phyloP scores from a whole-genome alignment of 2,329 filamentous ascomycete species.

The Ophiostoma quercus region DNA sequence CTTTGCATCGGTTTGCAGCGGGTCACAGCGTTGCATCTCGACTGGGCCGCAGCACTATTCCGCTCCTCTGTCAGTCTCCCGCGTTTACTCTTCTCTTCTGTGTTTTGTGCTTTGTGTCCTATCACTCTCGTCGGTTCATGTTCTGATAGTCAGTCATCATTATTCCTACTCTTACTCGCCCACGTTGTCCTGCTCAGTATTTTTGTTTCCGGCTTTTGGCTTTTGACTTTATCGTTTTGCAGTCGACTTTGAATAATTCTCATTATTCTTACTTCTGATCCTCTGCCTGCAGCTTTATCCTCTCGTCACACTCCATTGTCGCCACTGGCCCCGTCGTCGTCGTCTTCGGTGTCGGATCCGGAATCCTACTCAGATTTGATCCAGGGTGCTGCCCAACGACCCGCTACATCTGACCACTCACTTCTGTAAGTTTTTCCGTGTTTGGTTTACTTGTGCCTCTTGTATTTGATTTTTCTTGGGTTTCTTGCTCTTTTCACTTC shows the following conservation, averaged over 20 bases:
- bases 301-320: neutral
- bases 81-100: neutral
- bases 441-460: too few relatives aligned
- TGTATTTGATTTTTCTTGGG: too few relatives aligned
- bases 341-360: neutral
- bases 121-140: too few relatives aligned
- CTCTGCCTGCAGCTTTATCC: neutral
- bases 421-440: neutral
- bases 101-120: neutral
- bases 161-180: neutral
- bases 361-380: neutral
- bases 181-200: too few relatives aligned
- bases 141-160: neutral
- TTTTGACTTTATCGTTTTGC: too few relatives aligned
- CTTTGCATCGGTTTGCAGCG: conserved; percentile 1
- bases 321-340: neutral
- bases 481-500: neutral
- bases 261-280: neutral
- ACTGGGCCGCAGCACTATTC: neutral
- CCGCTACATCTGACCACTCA: neutral
- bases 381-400: neutral
- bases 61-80: neutral
- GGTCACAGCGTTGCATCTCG: neutral
- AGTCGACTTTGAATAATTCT: too few relatives aligned
- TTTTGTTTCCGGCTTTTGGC: too few relatives aligned